A percentile compares a stretch with the other conserved stretches of the same genome.
Evolutionary conservation across 2,329 filamentous ascomycete genomes (phyloP).

Genomic region (Fusarium sp.): DNA sequence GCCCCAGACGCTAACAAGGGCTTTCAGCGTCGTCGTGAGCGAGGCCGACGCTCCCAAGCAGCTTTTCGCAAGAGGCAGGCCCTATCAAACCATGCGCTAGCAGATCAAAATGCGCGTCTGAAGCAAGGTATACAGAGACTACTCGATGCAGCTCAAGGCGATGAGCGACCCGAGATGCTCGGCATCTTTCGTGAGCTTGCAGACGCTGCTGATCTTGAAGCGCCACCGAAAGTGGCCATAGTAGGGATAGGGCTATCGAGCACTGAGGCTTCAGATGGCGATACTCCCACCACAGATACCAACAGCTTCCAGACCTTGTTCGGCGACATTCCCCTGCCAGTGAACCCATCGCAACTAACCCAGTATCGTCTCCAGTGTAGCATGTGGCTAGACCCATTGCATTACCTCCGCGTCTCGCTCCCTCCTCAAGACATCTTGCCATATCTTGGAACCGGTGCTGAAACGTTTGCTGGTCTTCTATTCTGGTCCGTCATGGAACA

Average conservation of each 20-base stretch:
- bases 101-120: background rate
- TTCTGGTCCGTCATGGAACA: constrained; percentile 20
- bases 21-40: constrained; percentile 1
- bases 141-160: background rate
- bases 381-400: constrained; percentile 3
- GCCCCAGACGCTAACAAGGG: background rate
- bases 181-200: background rate
- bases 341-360: rapidly evolving
- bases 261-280: background rate
- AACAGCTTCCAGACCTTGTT: background rate
- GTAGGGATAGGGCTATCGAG: rapidly evolving
- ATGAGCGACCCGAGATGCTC: background rate
- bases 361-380: constrained; percentile 4
- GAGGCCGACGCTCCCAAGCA: constrained; percentile 7
- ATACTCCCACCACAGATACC: rapidly evolving
- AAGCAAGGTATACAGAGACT: background rate
- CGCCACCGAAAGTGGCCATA: rapidly evolving
- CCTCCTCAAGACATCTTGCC: constrained; percentile 5
- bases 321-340: rapidly evolving
- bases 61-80: constrained; percentile 12
- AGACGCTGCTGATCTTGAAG: background rate
- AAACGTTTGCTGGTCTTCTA: background rate
- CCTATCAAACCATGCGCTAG: rapidly evolving
- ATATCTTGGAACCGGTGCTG: background rate
- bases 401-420: background rate